These are phyloP conservation scores for Trichodelitschia bisporula DNA, from an alignment of 495 filamentous ascomycete genomes.

Conservation along the genomic window DNA sequence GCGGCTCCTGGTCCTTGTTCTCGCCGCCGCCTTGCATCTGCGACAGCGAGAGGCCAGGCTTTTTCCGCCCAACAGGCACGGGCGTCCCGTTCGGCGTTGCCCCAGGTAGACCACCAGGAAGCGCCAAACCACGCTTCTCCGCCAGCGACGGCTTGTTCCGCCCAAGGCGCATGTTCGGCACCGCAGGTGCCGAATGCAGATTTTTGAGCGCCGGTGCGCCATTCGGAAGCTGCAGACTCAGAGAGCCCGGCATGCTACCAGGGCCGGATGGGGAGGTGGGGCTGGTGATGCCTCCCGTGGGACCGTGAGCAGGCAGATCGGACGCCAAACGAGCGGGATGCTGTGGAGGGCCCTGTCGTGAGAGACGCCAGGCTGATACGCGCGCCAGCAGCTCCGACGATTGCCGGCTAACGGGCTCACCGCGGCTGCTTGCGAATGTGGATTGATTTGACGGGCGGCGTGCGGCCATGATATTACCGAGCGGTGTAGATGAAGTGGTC, in stretches of 20 bases:
- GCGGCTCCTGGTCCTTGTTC: slow-evolving; percentile 12
- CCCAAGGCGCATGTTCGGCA: slow-evolving; percentile 13
- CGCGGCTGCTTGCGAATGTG: no score
- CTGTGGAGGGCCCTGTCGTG: slow-evolving; percentile 12
- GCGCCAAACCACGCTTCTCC: slow-evolving; percentile 14
- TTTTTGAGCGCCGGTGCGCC: slow-evolving; percentile 10
- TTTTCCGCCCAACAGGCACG: slow-evolving; percentile 10
- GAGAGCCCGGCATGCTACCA: slow-evolving; percentile 11
- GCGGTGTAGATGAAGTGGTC: slow-evolving; percentile 49
- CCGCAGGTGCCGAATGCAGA: slow-evolving; percentile 13
- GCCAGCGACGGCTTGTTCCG: slow-evolving; percentile 29
- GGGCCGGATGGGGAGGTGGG: background rate
- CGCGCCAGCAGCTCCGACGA: slow-evolving; percentile 54
- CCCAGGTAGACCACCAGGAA: slow-evolving; percentile 17
- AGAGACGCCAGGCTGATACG: slow-evolving; percentile 14
- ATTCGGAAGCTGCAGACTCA: slow-evolving; percentile 7
- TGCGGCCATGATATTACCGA: slow-evolving; percentile 63
- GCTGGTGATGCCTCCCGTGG: slow-evolving; percentile 1
- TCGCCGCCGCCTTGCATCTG: slow-evolving; percentile 9
- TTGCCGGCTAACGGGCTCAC: no score
- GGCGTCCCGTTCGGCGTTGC: slow-evolving; percentile 7
- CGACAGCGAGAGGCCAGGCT: slow-evolving; percentile 14
- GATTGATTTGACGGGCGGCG: no score
- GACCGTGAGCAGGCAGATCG: background rate
- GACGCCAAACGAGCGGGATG: background rate